Base-by-base conservation (phyloP, 1,139 yeast species). In the Sporopachydermia cereana region DNA sequence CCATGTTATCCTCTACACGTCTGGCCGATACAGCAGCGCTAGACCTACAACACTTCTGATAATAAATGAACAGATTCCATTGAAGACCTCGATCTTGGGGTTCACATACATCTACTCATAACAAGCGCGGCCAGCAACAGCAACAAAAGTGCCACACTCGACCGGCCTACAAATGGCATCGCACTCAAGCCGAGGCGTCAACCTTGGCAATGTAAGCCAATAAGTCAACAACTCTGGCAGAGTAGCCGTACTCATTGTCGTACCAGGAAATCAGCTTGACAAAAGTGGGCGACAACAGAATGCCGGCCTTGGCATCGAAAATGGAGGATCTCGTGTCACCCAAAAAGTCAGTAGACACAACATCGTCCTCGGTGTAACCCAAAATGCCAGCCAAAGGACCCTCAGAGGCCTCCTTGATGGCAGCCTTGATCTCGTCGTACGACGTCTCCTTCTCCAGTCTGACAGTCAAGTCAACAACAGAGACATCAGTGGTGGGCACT, bases 211-310 rank as follows among this genome's bases (percentile, higher is more conserved):
- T 78, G 76, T 73, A 79, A 68, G 79, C 76, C 64, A 83, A 72
- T 64, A 83, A 77, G 76, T 83, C 93, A 56, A 83, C 89, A 54
- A 83, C 93, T 76, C 94, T 84, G 74, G 86, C 80, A 61, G 91
- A 82, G 85, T 84, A 84, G 66, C 94, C 94, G 74, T 66, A 84
- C 74, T 84, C 94, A 72, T 83, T 83, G 68, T 84, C 94, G 78
- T 83, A 83, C 93, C 93, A 83, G 50, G 91, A 72, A 68, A 83
- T 75, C 69, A 84, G 80, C 78, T 83, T 83, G 70, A 82, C 86
- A 67, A 83, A 83, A 64, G 77, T 76, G 68, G 84, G 84, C 64
- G 83, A 78, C 64, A 83, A 76, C 63, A 77, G 75, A 71, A 83
- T 82, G 74, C 91, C 88, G 52, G 94, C 94, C 73, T 76, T 74